These are phyloP conservation scores for Talaromyces albobiverticillius DNA, from an alignment of 2,329 filamentous ascomycete species.

Conservation along the genomic window DNA sequence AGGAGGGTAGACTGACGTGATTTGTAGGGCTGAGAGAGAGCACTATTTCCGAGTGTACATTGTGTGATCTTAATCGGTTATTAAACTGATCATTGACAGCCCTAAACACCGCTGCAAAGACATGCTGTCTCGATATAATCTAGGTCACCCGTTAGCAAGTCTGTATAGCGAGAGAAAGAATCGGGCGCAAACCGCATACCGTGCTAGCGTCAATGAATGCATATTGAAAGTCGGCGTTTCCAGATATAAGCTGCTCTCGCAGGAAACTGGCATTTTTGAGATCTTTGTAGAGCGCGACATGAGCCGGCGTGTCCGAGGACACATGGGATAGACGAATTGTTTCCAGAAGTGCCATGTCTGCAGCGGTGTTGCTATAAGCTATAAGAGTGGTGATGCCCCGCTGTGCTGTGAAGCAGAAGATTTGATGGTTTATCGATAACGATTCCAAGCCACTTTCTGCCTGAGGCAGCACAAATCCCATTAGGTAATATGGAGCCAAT, in stretches of 20 bases:
- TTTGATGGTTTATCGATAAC: constrained; percentile 9
- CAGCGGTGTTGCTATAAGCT: background rate
- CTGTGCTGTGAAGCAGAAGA: constrained; percentile 11
- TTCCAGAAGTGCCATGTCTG: constrained; percentile 51
- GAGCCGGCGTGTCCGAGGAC: constrained; percentile 63
- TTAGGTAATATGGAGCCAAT: background rate
- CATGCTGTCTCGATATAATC: constrained; percentile 70
- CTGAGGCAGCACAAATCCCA: background rate
- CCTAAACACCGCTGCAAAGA: constrained; percentile 72
- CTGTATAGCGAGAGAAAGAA: background rate
- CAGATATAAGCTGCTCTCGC: constrained; percentile 77
- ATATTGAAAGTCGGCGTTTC: constrained; percentile 86
- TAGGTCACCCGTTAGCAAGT: constrained; percentile 29
- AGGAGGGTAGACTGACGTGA: constrained; percentile 58
- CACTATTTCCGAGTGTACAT: constrained; percentile 86
- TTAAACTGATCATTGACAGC: constrained; percentile 67
- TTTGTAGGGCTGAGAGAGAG: constrained; percentile 76
- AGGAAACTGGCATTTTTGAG: constrained; percentile 76
- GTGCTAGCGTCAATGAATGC: constrained; percentile 84
- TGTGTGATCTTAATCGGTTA: constrained; percentile 68
- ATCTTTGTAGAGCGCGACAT: constrained; percentile 71
- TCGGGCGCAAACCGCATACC: constrained; percentile 46
- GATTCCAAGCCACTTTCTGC: constrained; percentile 1
- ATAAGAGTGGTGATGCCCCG: background rate
- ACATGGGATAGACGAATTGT: constrained; percentile 73